Conservation (phyloP, 2,329 filamentous ascomycete genomes). For the Fusarium goolgardi region DNA sequence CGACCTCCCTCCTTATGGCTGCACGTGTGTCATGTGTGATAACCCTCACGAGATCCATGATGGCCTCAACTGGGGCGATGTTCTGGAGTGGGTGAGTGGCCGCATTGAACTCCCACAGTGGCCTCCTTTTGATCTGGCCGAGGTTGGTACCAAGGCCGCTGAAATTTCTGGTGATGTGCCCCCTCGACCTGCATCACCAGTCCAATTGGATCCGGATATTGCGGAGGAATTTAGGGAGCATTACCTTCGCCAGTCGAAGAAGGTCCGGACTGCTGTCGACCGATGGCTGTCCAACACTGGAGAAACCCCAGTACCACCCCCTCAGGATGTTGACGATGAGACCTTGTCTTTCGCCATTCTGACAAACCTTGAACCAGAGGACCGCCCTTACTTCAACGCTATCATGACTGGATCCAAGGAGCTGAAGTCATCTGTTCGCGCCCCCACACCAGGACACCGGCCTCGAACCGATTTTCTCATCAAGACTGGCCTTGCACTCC, state of each 20-base stretch:
- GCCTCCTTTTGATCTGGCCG: constrained; percentile 85
- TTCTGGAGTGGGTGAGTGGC: constrained; percentile 91
- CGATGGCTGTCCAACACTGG: constrained; percentile 87
- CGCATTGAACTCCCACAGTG: constrained; percentile 86
- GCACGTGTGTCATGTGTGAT: constrained; percentile 85
- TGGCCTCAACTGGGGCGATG: constrained; percentile 94
- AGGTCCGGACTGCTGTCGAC: constrained; percentile 91
- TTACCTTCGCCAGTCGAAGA: constrained; percentile 90
- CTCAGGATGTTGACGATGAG: constrained; percentile 92
- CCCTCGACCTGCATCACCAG: constrained; percentile 67
- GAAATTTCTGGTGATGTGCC: constrained; percentile 70
- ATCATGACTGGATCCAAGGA: constrained; percentile 73
- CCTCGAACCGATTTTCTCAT: constrained; percentile 78
- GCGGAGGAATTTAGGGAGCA: constrained; percentile 93
- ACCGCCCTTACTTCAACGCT: constrained; percentile 85
- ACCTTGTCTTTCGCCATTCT: constrained; percentile 93
- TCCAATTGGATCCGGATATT: constrained; percentile 90
- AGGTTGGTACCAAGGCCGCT: constrained; percentile 69
- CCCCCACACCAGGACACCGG: constrained; percentile 75
- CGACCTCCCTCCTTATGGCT: constrained; percentile 89
- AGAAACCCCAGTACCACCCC: constrained; percentile 77
- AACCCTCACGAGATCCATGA: constrained; percentile 68
- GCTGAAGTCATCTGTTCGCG: constrained; percentile 67
- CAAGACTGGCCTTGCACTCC: constrained; percentile 80
- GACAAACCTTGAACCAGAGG: constrained; percentile 81